Evolutionary conservation across 371 early-diverging fungal genomes (phyloP).

Genomic region (Haplosporangium sp.): DNA sequence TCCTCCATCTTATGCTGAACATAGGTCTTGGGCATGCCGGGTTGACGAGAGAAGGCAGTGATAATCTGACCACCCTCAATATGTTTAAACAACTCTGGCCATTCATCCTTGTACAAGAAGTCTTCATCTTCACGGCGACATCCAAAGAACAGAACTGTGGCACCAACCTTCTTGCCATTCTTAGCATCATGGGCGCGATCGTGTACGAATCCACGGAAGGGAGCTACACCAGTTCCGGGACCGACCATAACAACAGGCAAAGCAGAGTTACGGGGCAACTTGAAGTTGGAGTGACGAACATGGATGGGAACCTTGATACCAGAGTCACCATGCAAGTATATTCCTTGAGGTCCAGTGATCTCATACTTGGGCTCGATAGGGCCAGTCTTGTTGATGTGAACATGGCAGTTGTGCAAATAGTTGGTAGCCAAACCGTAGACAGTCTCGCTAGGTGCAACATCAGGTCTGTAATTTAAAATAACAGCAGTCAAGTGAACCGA

Average conservation of each 20-base stretch:
- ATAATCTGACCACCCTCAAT: conserved; percentile 70
- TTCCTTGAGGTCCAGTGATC: conserved; percentile 64
- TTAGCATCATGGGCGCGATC: conserved; percentile 81
- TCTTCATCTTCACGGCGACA: conserved; percentile 89
- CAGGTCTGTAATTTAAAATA: conserved; percentile 82
- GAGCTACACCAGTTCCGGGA: conserved; percentile 98
- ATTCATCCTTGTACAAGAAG: conserved; percentile 91
- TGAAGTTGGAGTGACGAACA: conserved; percentile 90
- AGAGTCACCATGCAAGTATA: conserved; percentile 42
- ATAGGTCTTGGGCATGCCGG: conserved; percentile 79
- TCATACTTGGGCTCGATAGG: conserved; percentile 59
- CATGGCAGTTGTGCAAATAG: conserved; percentile 70
- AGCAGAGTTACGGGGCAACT: conserved; percentile 81
- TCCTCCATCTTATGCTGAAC: conserved; percentile 86
- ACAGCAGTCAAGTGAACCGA: conserved; percentile 88
- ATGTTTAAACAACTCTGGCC: conserved; percentile 70
- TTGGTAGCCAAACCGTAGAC: conserved; percentile 85
- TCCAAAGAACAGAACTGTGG: conserved; percentile 93
- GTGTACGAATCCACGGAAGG: conserved; percentile 94
- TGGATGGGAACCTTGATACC: conserved; percentile 80
- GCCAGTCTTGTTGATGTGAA: conserved; percentile 37
- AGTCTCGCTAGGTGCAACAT: conserved; percentile 59
- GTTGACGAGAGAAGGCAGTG: conserved; percentile 88
- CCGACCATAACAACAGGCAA: conserved; percentile 97
- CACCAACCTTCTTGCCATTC: conserved; percentile 74